These are phyloP conservation scores for Stromatinia cepivora DNA, from an alignment of 2,329 filamentous ascomycete genomes.

Conservation along the genomic window DNA sequence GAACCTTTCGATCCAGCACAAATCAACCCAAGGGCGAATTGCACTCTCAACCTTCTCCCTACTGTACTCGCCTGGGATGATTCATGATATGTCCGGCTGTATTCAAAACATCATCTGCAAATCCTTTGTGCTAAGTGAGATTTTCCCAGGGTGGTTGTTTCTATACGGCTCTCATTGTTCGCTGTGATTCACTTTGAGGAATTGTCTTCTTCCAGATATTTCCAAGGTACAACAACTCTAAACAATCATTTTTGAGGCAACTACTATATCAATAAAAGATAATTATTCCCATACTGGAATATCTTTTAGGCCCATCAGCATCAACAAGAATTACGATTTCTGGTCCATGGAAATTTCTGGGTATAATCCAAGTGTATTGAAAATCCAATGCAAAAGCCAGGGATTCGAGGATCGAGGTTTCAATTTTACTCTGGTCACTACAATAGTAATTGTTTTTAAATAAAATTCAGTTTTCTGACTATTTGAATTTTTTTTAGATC, in stretches of 20 bases:
- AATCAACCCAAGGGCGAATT: neutral
- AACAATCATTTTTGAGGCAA: neutral
- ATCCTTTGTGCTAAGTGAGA: neutral
- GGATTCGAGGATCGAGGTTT: neutral
- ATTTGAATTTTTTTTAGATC: constrained; percentile 10
- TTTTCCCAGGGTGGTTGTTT: neutral
- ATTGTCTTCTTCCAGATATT: neutral
- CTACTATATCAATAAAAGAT: neutral
- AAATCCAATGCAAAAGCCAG: neutral
- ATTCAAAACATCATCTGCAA: neutral
- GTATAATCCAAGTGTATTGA: neutral
- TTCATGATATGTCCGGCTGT: neutral
- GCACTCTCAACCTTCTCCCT: neutral
- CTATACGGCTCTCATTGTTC: neutral
- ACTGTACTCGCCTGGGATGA: neutral
- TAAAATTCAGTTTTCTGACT: neutral
- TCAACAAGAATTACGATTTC: neutral
- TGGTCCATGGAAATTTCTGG: neutral
- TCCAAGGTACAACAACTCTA: neutral
- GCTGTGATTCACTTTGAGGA: neutral
- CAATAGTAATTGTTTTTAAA: neutral
- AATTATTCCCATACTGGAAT: neutral
- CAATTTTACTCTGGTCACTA: neutral
- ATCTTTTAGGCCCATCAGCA: neutral
- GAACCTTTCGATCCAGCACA: neutral